Base-by-base conservation (phyloP, 2,329 filamentous ascomycete genomes). In the Neopestalotiopsis rosae region DNA sequence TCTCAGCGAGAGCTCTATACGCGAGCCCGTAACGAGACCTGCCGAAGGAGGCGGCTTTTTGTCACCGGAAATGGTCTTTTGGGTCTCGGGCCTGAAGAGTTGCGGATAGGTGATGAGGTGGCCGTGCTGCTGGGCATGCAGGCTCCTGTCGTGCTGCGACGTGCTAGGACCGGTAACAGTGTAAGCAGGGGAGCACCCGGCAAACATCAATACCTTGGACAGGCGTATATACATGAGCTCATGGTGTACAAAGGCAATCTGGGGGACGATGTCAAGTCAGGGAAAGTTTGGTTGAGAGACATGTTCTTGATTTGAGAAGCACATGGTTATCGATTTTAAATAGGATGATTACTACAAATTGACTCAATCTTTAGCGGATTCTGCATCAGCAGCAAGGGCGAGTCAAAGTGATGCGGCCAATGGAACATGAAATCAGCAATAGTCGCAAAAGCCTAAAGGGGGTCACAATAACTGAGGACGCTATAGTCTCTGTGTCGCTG, bases 221-320 rank as follows among this genome's bases (percentile, higher is more conserved):
- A 61, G 32, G 57, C 4, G 9, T 61, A 61, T 61, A 20, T 61
- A 34, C 28, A 61, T n/a, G 57, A 34, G 17, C 20, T 61, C 10
- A 61, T 61, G 57, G 32, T 34, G 12, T 61, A 61, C 24, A 61
- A 61, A 30, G 57, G 57, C 20, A 61, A 32, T 30, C 32, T 61
- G 4, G 5, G n/a, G 20, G 32, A 34, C 0, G 28, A 61, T 17
- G 3, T 61, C 3, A 10, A n/a, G 20, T 52, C 45, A 2, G 14
- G 45, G 14, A 9, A 5, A 52, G 45, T 52, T 6, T 52, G 5
- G 7, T 4, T 52, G 45, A n/a, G 7, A 1, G 45, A 52, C 3
- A n/a, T 52, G 4, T 2, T 52, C 17, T 52, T 52, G 14, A n/a
- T 34, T 10, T 59, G 24, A 28, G 24, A 28, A 28, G 24, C 24